A percentile compares a stretch with the other conserved stretches of the same genome.
These are phyloP conservation scores for Dendrobium catenatum DNA, from an alignment of 106 monocot genomes.

Conservation along the genomic window DNA sequence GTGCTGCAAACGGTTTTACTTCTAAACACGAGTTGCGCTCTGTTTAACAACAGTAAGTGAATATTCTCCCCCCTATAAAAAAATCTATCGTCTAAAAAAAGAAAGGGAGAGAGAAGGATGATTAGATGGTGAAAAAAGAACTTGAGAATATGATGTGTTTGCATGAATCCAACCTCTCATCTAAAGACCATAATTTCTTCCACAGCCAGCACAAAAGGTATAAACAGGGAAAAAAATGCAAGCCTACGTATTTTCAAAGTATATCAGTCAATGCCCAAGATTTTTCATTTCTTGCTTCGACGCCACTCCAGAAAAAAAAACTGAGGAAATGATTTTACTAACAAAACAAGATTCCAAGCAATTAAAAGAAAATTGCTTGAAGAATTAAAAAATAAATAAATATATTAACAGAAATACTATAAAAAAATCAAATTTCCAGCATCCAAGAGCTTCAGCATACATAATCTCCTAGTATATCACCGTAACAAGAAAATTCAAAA, in stretches of 20 bases:
- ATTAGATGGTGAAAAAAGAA: background rate
- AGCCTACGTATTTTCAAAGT: background rate
- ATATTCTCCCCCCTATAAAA: background rate
- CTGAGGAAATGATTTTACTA: background rate
- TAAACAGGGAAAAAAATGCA: background rate
- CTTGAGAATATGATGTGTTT: background rate
- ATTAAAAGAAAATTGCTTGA: background rate
- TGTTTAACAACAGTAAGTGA: background rate
- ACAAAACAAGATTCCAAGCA: background rate
- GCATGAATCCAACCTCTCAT: background rate
- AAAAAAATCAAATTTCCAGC: background rate
- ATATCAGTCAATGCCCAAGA: background rate
- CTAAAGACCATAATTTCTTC: background rate
- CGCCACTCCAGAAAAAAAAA: background rate
- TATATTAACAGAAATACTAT: background rate
- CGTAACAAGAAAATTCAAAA: background rate
- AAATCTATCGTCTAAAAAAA: background rate
- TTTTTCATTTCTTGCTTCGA: background rate
- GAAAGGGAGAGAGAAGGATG: background rate
- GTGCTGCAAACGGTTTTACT: background rate
- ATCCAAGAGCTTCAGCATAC: background rate
- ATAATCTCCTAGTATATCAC: background rate
- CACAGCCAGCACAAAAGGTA: background rate
- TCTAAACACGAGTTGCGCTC: background rate
- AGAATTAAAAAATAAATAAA: background rate